Evolutionary conservation across 2,329 filamentous ascomycete species (phyloP), one percentile per base, ranked within the genome.

Genomic region (Trematosphaeria pertusa): DNA sequence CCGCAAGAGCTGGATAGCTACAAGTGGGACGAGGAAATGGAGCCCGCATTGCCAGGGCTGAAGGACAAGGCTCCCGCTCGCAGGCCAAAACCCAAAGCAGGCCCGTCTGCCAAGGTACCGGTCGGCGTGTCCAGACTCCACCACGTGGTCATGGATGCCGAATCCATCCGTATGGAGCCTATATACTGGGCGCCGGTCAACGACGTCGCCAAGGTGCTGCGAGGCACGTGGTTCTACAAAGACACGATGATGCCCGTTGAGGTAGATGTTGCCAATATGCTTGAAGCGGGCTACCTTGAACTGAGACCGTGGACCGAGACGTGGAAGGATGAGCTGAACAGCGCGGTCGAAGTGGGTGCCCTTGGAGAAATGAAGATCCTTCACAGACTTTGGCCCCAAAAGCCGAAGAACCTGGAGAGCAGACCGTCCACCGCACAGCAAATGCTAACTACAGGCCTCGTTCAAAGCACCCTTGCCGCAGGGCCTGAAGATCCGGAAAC

Each of bases 161-260:
- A 68, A 32, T 65, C 64, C 5, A 63, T 66, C 52, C 81, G 89
- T 63, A 96, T 99, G 91, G 90, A 92, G 70, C 94, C 94, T 0
- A 97, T 97, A 49, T 99, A 99, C 69, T 99, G 94, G 94, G 92
- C 88, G 14, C 93, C 94, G 6, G 82, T 97, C 22, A 91, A 96
- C 61, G 94, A 97, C 64, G 83, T 95, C 22, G 87, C 90, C 5
- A 79, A 86, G 26, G 91, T 97, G 1, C 81, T 88, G 46, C 82
- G 94, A 56, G 91, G 89, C 1, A 97, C 93, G 0, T 99, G 94
- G 94, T 99, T 99, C 69, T 97, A 97, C 72, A 88, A 88, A 75
- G 92, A 97, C 65, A 93, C 88, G 1, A 96, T 97, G 91, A 78
- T 89, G 48, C 94, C 94, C 0, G 83, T 99, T 5, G 90, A 96